These are phyloP conservation scores for Neurospora hispaniola DNA, from an alignment of 495 filamentous ascomycete genomes.

Conservation along the genomic window DNA sequence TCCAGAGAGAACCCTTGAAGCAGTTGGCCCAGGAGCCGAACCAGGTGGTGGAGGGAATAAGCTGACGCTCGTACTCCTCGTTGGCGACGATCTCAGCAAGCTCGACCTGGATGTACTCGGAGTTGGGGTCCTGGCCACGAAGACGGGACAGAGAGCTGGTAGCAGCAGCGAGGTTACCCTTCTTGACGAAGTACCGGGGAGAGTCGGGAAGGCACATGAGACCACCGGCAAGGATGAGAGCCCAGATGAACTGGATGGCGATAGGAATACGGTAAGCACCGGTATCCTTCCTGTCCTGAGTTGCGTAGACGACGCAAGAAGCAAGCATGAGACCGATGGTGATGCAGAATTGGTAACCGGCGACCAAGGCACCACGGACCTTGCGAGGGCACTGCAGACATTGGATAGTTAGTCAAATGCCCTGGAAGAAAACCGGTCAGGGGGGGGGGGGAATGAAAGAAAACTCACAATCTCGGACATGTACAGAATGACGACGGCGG, in stretches of 20 bases:
- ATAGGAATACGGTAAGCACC: slow-evolving; percentile 66
- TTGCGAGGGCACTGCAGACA: slow-evolving; percentile 43
- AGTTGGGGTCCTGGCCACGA: slow-evolving; percentile 53
- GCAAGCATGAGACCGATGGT: slow-evolving; percentile 67
- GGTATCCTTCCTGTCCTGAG: slow-evolving; percentile 47
- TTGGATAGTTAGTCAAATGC: slow-evolving; percentile 8
- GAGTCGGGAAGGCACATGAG: slow-evolving; percentile 62
- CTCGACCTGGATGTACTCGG: slow-evolving; percentile 56
- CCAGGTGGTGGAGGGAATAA: slow-evolving; percentile 55
- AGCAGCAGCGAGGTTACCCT: slow-evolving; percentile 53
- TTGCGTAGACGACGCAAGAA: slow-evolving; percentile 61
- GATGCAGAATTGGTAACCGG: slow-evolving; percentile 69
- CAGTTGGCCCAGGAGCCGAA: slow-evolving; percentile 57
- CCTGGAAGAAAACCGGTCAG: background rate
- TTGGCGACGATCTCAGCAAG: slow-evolving; percentile 74
- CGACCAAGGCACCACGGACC: slow-evolving; percentile 63
- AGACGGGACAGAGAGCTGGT: slow-evolving; percentile 52
- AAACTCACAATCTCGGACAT: slow-evolving; percentile 53
- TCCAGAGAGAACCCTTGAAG: slow-evolving; percentile 47
- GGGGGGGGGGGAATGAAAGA: background rate
- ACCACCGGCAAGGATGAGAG: slow-evolving; percentile 50
- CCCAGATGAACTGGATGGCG: slow-evolving; percentile 59
- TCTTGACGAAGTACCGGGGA: slow-evolving; percentile 72
- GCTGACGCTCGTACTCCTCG: slow-evolving; percentile 64
- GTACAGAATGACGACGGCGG: slow-evolving; percentile 65